phyloP scores from a whole-genome alignment of 1,284 basidiomycete genomes.

The Tremellales sp. region DNA sequence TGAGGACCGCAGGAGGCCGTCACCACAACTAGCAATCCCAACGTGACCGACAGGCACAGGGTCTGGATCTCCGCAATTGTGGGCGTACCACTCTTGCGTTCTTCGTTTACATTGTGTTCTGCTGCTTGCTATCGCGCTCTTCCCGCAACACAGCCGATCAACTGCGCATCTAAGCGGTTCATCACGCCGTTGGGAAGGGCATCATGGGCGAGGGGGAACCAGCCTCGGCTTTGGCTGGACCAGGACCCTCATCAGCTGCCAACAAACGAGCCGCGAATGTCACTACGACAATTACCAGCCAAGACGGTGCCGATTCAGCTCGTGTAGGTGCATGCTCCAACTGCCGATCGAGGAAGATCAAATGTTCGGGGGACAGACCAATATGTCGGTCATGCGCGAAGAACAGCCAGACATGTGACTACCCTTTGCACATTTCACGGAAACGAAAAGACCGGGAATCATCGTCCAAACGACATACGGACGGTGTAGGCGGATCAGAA shows the following conservation, averaged over 20 bases:
- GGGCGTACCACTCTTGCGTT: no score
- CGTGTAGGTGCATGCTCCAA: constrained; percentile 4
- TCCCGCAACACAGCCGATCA: no score
- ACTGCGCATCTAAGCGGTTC: no score
- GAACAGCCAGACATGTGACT: constrained; percentile 2
- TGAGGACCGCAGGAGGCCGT: no score
- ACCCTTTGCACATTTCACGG: constrained; percentile 4
- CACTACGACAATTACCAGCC: not conserved
- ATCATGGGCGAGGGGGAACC: no score
- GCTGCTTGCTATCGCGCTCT: no score
- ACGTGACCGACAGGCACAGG: no score
- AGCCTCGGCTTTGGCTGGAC: not conserved
- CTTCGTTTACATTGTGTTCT: no score
- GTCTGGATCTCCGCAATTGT: no score
- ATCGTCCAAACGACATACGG: not conserved
- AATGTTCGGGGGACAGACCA: constrained; percentile 8
- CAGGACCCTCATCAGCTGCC: not conserved
- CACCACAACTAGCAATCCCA: no score
- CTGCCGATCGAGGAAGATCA: constrained; percentile 7
- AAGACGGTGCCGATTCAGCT: not conserved
- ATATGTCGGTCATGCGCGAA: constrained; percentile 5
- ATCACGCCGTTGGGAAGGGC: no score
- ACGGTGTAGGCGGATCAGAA: not conserved
- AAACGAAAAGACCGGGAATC: constrained; percentile 2
- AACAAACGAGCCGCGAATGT: not conserved